Evolutionary conservation across 2,329 filamentous ascomycete genomes (phyloP).

Genomic region (Metarhizium brunneum): DNA sequence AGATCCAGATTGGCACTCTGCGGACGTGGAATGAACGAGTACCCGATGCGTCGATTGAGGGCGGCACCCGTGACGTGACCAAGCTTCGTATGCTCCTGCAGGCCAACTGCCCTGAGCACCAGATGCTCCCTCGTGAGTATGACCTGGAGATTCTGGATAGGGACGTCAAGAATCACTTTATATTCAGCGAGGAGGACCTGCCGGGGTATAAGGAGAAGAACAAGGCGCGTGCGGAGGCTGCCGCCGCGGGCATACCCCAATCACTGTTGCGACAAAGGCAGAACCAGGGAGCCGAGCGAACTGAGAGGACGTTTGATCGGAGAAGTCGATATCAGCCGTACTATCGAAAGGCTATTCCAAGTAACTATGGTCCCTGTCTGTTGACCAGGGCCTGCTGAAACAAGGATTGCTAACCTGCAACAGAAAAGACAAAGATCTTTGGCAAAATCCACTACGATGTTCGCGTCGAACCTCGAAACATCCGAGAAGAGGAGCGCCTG

Average conservation of each 20-base stretch:
- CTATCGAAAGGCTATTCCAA: constrained; percentile 64
- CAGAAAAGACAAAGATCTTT: constrained; percentile 69
- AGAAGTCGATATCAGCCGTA: constrained; percentile 46
- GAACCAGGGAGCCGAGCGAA: constrained; percentile 6
- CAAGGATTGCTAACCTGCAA: constrained; percentile 12
- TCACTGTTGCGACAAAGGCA: constrained; percentile 39
- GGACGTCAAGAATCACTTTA: constrained; percentile 72
- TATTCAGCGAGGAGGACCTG: constrained; percentile 91
- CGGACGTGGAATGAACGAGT: constrained; percentile 46
- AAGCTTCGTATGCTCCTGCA: constrained; percentile 56
- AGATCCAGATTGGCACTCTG: constrained; percentile 73
- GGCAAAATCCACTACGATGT: constrained; percentile 70
- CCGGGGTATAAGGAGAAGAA: constrained; percentile 43
- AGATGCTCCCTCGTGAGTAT: constrained; percentile 79
- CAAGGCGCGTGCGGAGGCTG: constrained; percentile 44
- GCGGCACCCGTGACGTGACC: constrained; percentile 21
- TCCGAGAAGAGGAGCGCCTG: constrained; percentile 57
- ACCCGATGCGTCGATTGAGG: constrained; percentile 41
- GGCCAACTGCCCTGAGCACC: constrained; percentile 55
- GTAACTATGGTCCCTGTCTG: constrained; percentile 32
- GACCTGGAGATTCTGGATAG: constrained; percentile 58
- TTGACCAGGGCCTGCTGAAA: background rate
- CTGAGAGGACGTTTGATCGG: constrained; percentile 37
- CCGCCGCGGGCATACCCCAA: constrained; percentile 49
- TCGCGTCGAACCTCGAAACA: constrained; percentile 63